Conservation (phyloP, 2,329 filamentous ascomycete genomes). For the Bipolaris bicolor region DNA sequence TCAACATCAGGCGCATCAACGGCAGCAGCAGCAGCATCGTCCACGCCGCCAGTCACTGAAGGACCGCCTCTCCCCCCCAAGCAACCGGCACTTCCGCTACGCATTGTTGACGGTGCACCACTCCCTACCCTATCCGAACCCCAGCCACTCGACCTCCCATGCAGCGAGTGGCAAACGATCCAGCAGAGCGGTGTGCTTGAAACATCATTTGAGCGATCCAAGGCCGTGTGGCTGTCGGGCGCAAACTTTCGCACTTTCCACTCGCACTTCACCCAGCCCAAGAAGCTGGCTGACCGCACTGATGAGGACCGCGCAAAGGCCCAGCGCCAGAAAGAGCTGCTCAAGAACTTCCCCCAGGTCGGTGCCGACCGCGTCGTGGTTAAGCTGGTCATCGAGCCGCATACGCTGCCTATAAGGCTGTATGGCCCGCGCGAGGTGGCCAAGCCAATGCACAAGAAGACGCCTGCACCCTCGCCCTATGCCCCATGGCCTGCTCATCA, state of each 20-base stretch:
- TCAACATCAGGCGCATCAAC: too few relatives aligned
- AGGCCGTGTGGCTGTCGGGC: constrained; percentile 56
- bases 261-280: constrained; percentile 44
- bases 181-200: constrained; percentile 77
- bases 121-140: constrained; percentile 72
- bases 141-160: constrained; percentile 68
- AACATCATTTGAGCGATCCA: constrained; percentile 75
- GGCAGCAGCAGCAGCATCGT: constrained; percentile 7
- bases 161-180: constrained; percentile 73
- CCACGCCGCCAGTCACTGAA: constrained; percentile 31
- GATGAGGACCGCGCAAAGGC: constrained; percentile 63
- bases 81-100: constrained; percentile 60
- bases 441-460: constrained; percentile 37
- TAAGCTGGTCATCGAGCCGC: constrained; percentile 74
- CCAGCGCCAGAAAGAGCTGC: constrained; percentile 66
- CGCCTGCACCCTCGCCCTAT: constrained; percentile 34
- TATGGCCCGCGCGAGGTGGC: constrained; percentile 41
- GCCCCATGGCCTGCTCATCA: constrained; percentile 45
- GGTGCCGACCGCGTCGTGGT: constrained; percentile 29
- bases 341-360: constrained; percentile 47
- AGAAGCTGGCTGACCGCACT: constrained; percentile 62
- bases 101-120: constrained; percentile 68
- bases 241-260: constrained; percentile 49
- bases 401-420: constrained; percentile 71
- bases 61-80: constrained; percentile 18